Percentiles rank a stretch among this genome's conserved stretches.
Evolutionary conservation across 2,329 filamentous ascomycete species (phyloP).

Genomic region (Pseudocercospora eumusae): DNA sequence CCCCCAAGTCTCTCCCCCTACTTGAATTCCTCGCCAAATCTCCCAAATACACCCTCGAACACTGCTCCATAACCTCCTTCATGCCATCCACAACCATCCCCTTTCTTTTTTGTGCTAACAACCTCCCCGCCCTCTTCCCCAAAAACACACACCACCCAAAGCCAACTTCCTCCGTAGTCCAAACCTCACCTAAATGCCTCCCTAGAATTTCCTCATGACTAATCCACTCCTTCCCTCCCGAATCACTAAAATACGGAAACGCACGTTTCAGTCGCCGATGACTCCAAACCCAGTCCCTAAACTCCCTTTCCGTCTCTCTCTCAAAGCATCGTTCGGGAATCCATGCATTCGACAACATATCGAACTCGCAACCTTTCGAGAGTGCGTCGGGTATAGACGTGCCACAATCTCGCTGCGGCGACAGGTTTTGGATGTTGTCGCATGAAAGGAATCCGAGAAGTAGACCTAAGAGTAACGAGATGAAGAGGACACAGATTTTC

Average conservation of each 20-base stretch:
- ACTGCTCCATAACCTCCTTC: neutral
- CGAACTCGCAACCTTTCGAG: neutral
- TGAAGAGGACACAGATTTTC: slow-evolving; percentile 4
- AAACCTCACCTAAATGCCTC: neutral
- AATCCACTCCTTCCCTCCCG: neutral
- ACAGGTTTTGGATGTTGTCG: neutral
- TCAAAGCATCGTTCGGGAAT: neutral
- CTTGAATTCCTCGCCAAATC: neutral
- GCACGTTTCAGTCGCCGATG: neutral
- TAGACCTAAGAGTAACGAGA: neutral
- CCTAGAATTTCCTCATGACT: neutral
- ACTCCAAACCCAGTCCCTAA: slow-evolving; percentile 3
- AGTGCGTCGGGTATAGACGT: neutral
- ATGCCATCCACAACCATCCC: neutral
- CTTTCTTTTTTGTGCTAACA: neutral
- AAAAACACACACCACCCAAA: slow-evolving; percentile 3
- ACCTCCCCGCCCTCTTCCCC: neutral
- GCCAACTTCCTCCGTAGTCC: slow-evolving; percentile 3
- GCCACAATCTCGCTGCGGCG: neutral
- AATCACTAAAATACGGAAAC: slow-evolving; percentile 1
- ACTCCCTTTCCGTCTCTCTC: neutral
- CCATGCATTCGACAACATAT: neutral
- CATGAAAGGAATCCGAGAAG: neutral
- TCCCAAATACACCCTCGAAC: neutral
- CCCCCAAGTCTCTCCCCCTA: neutral